phyloP scores from a whole-genome alignment of 331 rosid species.

The Quercus lobata region DNA sequence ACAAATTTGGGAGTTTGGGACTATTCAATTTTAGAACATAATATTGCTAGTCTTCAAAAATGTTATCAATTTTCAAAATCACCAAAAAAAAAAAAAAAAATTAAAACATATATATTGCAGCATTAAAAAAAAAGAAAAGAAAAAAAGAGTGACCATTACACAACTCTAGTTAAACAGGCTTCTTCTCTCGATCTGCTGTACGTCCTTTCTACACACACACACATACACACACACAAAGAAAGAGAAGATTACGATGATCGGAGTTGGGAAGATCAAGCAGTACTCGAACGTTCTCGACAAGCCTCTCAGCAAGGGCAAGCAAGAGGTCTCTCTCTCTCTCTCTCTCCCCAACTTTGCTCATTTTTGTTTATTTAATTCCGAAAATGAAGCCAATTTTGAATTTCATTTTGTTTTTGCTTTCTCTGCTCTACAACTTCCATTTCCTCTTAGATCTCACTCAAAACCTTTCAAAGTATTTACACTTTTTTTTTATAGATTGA shows the following conservation, averaged over 20 bases:
- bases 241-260: slow-evolving; percentile 52
- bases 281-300: slow-evolving; percentile 86
- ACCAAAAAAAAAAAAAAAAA: no score
- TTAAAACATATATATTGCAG: no score
- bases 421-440: not conserved
- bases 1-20: no score
- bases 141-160: no score
- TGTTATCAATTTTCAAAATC: no score
- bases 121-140: no score
- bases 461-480: not conserved
- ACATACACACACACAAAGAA: not conserved
- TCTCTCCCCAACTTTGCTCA: not conserved
- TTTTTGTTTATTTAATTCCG: not conserved
- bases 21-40: no score
- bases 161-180: no score
- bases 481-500: not conserved
- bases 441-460: not conserved
- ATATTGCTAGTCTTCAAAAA: no score
- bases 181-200: no score
- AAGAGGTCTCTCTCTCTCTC: slow-evolving; percentile 49
- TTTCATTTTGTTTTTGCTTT: no score
- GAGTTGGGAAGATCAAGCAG: slow-evolving; percentile 90
- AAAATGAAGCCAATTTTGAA: no score
- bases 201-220: not conserved
- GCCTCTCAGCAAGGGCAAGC: slow-evolving; percentile 89